Evolutionary conservation across 768 basidiomycete species (phyloP), one percentile per base, ranked within the genome.

Genomic region (Auriscalpium orientale): DNA sequence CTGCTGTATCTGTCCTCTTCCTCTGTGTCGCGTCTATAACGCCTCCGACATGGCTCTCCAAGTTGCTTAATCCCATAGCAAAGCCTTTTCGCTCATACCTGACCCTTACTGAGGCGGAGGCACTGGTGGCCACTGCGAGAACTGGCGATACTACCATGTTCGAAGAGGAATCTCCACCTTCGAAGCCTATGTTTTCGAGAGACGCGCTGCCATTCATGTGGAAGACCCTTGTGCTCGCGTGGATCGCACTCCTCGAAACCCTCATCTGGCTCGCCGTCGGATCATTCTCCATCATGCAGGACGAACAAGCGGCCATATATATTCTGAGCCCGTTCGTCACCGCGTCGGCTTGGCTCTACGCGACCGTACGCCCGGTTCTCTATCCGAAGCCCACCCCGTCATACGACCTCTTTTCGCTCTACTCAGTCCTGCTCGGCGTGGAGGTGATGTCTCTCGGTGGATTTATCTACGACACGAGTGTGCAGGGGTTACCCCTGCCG

Each of bases 311-410:
- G 9, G 34, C 59, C 1, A 76, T 76, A 72, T 59, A 54, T 13
- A 74, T 69, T 16, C 56, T 76, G 2, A 71, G 71, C 8, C 70
- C 76, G 0, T 70, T 85, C 49, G 64, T 85, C 34, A 62, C 80
- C 22, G 80, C 82, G 0, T 58, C 70, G 0, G 71, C 81, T 4
- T 91, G 90, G 90, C 66, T 87, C 40, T 90, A 88, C 61, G 81
- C 84, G 1, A 67, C 80, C 18, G 61, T 76, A 20, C 80, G 82
- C 47, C 81, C 85, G 1, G 70, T 85, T 13, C 63, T 76, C 33
- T 71, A 72, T 40, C 81, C 84, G 0, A 71, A 73, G 6, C 68
- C 79, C 0, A 91, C 86, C 0, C 75, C 79, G 2, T 85, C 85
- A 16, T 78, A 70, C 59, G 87, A 87, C 62, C 68, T 91, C 16